These are phyloP conservation scores for Uncinocarpus reesii DNA, from an alignment of 2,329 filamentous ascomycete species.

Conservation along the genomic window DNA sequence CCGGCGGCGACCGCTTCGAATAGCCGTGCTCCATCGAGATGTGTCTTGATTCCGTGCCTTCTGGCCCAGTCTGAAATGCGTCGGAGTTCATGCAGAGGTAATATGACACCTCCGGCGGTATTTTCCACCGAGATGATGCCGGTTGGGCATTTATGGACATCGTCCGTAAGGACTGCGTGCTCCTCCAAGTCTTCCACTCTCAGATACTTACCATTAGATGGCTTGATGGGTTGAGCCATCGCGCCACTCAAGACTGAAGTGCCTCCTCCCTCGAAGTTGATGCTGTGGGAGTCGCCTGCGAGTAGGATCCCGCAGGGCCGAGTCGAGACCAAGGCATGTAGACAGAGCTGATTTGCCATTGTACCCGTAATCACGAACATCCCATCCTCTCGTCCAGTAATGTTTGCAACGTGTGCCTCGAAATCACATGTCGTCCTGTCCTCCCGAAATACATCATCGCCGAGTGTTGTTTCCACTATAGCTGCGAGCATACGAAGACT, in stretches of 20 bases:
- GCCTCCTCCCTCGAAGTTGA: conserved; percentile 25
- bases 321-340: conserved; percentile 20
- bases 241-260: conserved; percentile 26
- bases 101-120: conserved; percentile 22
- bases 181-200: conserved; percentile 29
- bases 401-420: conserved; percentile 24
- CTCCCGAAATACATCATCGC: conserved; percentile 28
- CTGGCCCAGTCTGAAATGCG: conserved; percentile 23
- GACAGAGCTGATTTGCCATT: conserved; percentile 32
- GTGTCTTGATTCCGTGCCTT: conserved; percentile 19
- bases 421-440: conserved; percentile 13
- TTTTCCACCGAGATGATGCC: conserved; percentile 25
- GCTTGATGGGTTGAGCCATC: conserved; percentile 23
- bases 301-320: conserved; percentile 27
- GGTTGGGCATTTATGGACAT: conserved; percentile 25
- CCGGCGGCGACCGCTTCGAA: conserved; percentile 24
- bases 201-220: conserved; percentile 27
- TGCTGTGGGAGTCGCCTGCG: conserved; percentile 28
- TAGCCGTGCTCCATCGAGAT: conserved; percentile 26
- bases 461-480: conserved; percentile 26
- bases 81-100: conserved; percentile 22
- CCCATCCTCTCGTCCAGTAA: conserved; percentile 27
- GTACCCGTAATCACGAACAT: conserved; percentile 30
- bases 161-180: conserved; percentile 20
- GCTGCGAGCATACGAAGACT: conserved; percentile 22